Conservation (phyloP, 805 yeast species). For the Candida quercuum region DNA sequence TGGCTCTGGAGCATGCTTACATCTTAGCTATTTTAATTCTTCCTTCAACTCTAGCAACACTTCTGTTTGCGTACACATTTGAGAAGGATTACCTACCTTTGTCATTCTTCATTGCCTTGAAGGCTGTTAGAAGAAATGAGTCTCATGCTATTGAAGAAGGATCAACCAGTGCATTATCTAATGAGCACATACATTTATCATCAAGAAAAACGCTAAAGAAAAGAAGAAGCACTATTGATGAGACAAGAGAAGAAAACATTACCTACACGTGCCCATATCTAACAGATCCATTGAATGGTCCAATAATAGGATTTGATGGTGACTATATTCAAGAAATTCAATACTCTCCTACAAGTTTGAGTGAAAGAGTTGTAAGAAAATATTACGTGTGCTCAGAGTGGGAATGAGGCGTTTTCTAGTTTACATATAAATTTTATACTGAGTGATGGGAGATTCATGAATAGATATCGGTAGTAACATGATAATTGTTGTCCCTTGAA, state of each 20-base stretch:
- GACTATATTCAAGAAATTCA: conserved; percentile 22
- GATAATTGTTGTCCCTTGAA: no score
- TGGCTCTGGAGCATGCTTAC: conserved; percentile 78
- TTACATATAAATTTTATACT: not conserved
- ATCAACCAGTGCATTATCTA: not conserved
- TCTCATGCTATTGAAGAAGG: conserved; percentile 1
- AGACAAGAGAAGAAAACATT: conserved; percentile 28
- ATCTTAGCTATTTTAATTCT: conserved; percentile 62
- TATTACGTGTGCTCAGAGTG: conserved; percentile 20
- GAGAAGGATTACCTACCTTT: conserved; percentile 79
- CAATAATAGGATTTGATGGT: conserved; percentile 52
- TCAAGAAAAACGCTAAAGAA: conserved; percentile 17
- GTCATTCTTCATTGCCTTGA: conserved; percentile 78
- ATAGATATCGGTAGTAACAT: not conserved
- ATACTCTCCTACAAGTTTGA: conserved; percentile 16
- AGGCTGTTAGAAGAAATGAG: conserved; percentile 45
- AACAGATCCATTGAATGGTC: conserved; percentile 71
- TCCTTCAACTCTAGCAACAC: conserved; percentile 71
- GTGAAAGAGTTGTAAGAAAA: conserved; percentile 18
- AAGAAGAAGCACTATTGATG: conserved; percentile 23
- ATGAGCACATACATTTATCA: not conserved
- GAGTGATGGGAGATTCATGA: not conserved
- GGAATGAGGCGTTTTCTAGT: conserved; percentile 14
- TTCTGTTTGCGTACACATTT: conserved; percentile 70
- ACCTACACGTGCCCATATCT: conserved; percentile 77